Percentiles rank a stretch among this genome's conserved stretches.
phyloP scores from a whole-genome alignment of 116 monocot species.

The Posidonia oceanica region DNA sequence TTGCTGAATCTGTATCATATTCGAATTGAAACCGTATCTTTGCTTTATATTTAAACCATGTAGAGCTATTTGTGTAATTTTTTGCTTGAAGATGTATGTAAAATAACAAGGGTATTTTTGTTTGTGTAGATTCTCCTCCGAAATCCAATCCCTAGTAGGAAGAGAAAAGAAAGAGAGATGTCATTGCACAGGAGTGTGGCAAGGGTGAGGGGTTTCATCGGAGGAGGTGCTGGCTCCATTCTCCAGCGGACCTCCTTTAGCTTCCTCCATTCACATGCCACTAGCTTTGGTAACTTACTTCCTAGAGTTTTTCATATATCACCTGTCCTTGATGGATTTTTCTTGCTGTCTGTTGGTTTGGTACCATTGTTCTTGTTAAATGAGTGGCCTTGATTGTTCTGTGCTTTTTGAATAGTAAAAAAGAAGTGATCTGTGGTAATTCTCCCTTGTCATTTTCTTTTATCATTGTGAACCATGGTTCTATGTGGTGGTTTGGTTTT shows the following conservation, averaged over 20 bases:
- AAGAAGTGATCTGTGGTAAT: too few species aligned
- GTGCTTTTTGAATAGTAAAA: too few species aligned
- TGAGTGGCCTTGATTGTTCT: not conserved
- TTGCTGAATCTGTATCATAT: too few species aligned
- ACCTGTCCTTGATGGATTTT: not conserved
- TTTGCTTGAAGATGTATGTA: too few species aligned
- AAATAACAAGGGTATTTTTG: too few species aligned
- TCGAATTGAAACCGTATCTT: too few species aligned
- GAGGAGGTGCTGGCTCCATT: not conserved
- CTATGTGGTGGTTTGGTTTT: too few species aligned
- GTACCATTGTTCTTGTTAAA: not conserved
- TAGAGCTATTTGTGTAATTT: too few species aligned
- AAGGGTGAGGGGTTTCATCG: not conserved
- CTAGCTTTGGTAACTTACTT: conserved; percentile 7
- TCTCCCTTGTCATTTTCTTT: too few species aligned
- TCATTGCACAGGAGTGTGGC: not conserved
- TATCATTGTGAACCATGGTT: too few species aligned
- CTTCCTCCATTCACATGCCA: conserved; percentile 9
- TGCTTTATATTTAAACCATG: too few species aligned
- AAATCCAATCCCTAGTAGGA: not conserved
- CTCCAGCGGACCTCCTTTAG: not conserved
- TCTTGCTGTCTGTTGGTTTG: not conserved
- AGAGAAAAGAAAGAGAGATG: not conserved
- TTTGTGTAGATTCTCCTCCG: too few species aligned
- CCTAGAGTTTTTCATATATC: not conserved